Conservation (phyloP, 169 alveolate genomes). For the Cryptosporidium ryanae region DNA sequence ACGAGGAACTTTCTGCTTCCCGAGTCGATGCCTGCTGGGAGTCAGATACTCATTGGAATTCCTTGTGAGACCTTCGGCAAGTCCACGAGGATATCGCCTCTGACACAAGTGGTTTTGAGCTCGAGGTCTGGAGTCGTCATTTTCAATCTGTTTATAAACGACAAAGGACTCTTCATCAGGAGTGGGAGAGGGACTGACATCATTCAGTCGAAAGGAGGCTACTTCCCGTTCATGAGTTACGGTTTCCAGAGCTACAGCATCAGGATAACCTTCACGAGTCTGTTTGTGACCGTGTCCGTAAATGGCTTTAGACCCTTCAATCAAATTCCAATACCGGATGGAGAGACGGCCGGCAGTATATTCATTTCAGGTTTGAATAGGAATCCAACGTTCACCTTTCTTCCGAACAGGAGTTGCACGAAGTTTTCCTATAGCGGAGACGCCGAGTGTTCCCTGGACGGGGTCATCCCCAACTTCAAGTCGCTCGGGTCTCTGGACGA, state of each 20-base stretch:
- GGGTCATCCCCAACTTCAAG: constrained; percentile 24
- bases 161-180: constrained; percentile 27
- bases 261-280: constrained; percentile 8
- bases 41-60: constrained; percentile 51
- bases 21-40: constrained; percentile 4
- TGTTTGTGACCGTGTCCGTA: constrained; percentile 23
- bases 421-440: constrained; percentile 18
- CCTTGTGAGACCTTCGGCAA: constrained; percentile 33
- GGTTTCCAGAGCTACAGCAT: constrained; percentile 46
- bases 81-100: constrained; percentile 2
- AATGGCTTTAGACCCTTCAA: constrained; percentile 44
- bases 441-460: constrained; percentile 21
- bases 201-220: constrained; percentile 56
- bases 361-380: constrained; percentile 1
- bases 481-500: background rate
- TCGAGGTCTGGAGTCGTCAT: constrained; percentile 24
- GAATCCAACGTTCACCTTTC: constrained; percentile 26
- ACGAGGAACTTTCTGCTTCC: constrained; percentile 16
- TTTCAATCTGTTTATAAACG: constrained; percentile 21
- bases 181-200: constrained; percentile 32
- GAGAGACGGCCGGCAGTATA: background rate
- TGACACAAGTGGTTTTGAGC: background rate
- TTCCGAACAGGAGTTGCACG: constrained; percentile 46
- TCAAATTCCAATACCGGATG: constrained; percentile 24
- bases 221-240: constrained; percentile 31